These are phyloP conservation scores for Sclerotiophoma versabilis DNA, from an alignment of 2,329 filamentous ascomycete species.

Conservation along the genomic window DNA sequence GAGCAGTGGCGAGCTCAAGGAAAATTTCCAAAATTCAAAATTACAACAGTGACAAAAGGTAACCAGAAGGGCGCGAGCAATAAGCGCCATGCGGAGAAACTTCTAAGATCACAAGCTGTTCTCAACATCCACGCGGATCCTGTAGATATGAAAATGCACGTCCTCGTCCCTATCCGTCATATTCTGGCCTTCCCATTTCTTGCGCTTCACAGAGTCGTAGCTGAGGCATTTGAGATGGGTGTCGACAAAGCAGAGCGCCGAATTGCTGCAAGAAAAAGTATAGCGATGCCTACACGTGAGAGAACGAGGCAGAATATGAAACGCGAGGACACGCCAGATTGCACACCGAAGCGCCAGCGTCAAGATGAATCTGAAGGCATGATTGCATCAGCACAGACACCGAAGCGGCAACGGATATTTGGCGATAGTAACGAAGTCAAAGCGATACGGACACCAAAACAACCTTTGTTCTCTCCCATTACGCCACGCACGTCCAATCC, in stretches of 20 bases:
- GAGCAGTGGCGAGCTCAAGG: neutral
- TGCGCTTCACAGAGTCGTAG: constrained; percentile 20
- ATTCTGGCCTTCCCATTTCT: constrained; percentile 33
- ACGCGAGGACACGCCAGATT: neutral
- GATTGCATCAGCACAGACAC: neutral
- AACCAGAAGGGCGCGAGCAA: too few relatives aligned
- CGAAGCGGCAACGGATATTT: neutral
- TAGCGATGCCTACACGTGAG: neutral
- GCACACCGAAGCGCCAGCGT: neutral
- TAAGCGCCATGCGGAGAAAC: neutral
- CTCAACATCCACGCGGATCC: neutral
- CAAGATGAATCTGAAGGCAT: neutral
- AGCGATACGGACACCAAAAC: neutral
- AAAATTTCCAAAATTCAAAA: neutral
- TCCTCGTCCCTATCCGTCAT: constrained; percentile 23
- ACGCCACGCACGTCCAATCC: neutral
- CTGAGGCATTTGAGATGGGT: constrained; percentile 26
- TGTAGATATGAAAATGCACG: constrained; percentile 2
- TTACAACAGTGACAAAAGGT: neutral
- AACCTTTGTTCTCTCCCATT: neutral
- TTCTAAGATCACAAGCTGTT: neutral
- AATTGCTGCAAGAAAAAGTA: neutral
- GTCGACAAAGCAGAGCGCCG: constrained; percentile 26
- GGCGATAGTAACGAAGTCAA: neutral
- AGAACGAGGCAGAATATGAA: neutral